Conservation (phyloP, 306 rosid species). For the Adenanthera pavonina region DNA sequence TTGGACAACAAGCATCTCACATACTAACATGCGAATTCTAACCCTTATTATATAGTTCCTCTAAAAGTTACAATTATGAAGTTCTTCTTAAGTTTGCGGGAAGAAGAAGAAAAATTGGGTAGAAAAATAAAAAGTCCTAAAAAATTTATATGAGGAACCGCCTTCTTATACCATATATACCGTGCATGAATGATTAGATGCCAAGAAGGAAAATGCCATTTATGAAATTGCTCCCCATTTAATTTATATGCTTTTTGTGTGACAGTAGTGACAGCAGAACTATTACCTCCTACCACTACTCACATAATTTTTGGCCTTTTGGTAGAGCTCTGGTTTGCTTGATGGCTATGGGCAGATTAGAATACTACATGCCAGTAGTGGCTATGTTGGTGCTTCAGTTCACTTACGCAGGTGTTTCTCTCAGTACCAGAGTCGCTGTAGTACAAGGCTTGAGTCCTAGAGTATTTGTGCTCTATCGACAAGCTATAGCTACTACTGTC, state of each 20-base stretch:
- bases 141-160: too few relatives aligned
- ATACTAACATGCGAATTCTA: too few relatives aligned
- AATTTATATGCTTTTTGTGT: background rate
- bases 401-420: slow-evolving; percentile 44
- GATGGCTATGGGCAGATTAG: slow-evolving; percentile 37
- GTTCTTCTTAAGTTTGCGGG: too few relatives aligned
- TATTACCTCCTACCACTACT: background rate
- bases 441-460: slow-evolving; percentile 63
- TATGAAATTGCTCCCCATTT: background rate
- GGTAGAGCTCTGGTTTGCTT: background rate
- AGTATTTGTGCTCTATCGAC: slow-evolving; percentile 58
- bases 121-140: too few relatives aligned
- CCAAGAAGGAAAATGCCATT: background rate
- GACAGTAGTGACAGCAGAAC: background rate
- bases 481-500: slow-evolving; percentile 54
- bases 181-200: background rate
- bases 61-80: too few relatives aligned
- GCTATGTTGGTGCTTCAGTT: slow-evolving; percentile 56
- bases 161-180: too few relatives aligned
- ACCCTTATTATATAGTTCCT: too few relatives aligned
- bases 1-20: too few relatives aligned
- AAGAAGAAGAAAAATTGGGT: too few relatives aligned
- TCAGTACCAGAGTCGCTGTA: slow-evolving; percentile 47
- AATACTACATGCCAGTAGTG: slow-evolving; percentile 45
- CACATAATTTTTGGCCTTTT: background rate